A percentile compares a stretch with the other conserved stretches of the same genome.
phyloP scores from a whole-genome alignment of 2,329 filamentous ascomycete species.

The Thielaviopsis populi region DNA sequence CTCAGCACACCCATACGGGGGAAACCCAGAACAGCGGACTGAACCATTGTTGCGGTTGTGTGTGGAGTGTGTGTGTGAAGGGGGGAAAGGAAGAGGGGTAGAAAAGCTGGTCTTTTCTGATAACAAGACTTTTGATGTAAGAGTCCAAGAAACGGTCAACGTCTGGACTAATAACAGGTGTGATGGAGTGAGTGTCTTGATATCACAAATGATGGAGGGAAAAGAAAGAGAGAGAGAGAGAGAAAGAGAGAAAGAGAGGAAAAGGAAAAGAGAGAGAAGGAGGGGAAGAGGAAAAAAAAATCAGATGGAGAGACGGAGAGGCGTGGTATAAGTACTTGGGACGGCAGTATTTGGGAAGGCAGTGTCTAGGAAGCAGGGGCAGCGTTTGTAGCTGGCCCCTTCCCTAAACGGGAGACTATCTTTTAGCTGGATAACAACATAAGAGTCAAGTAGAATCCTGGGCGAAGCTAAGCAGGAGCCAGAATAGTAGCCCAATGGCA shows the following conservation, averaged over 20 bases:
- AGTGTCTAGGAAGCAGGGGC: not conserved
- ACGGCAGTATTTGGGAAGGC: slow-evolving; percentile 5
- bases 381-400: not conserved
- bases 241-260: not conserved
- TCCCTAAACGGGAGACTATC: not conserved
- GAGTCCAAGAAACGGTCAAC: slow-evolving; percentile 12
- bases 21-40: slow-evolving; percentile 82
- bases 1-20: slow-evolving; percentile 96
- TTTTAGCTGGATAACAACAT: not conserved
- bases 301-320: slow-evolving; percentile 5
- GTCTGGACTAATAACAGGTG: slow-evolving; percentile 11
- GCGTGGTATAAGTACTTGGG: slow-evolving; percentile 9
- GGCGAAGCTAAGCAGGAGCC: not conserved
- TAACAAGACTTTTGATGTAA: slow-evolving; percentile 8
- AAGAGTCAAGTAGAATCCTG: not conserved
- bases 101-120: slow-evolving; percentile 6
- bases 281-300: not conserved
- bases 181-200: slow-evolving; percentile 8
- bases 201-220: slow-evolving; percentile 7
- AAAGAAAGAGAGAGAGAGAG: slow-evolving; percentile 10
- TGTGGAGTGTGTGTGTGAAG: slow-evolving; percentile 18
- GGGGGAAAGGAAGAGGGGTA: not conserved
- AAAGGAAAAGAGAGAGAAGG: slow-evolving; percentile 6
- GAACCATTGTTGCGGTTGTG: slow-evolving; percentile 40
- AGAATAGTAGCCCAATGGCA: not conserved